phyloP scores from a whole-genome alignment of 2,329 filamentous ascomycete species.

The Hypoxylon rubiginosum region DNA sequence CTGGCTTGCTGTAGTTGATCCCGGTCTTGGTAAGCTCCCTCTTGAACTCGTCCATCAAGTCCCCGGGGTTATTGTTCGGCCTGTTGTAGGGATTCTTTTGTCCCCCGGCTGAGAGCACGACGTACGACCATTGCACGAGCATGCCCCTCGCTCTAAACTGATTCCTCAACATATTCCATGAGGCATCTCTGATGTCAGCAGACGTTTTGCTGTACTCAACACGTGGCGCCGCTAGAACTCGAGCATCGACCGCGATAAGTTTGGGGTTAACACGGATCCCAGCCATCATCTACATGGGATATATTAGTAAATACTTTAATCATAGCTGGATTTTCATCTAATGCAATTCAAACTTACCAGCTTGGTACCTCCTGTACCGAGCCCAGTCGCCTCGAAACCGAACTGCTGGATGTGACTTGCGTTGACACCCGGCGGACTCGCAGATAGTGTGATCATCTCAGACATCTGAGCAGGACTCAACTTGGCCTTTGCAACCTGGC shows the following conservation, averaged over 20 bases:
- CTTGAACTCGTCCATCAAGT: background rate
- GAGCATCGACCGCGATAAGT: conserved; percentile 73
- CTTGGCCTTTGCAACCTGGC: conserved; percentile 66
- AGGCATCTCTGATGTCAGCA: background rate
- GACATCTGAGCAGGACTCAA: conserved; percentile 67
- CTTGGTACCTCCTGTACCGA: conserved; percentile 50
- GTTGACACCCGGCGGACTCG: conserved; percentile 68
- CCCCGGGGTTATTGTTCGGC: background rate
- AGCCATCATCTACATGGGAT: conserved; percentile 59
- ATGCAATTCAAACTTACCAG: conserved; percentile 11
- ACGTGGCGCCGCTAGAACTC: conserved; percentile 67
- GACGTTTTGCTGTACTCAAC: conserved; percentile 61
- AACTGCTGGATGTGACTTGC: conserved; percentile 66
- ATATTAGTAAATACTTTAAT: background rate
- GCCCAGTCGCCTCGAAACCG: conserved; percentile 64
- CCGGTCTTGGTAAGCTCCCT: background rate
- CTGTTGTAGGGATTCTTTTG: background rate
- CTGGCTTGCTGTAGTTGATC: background rate
- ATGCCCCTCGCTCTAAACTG: conserved; percentile 3
- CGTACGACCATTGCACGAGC: background rate
- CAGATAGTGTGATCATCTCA: conserved; percentile 72
- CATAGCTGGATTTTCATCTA: background rate
- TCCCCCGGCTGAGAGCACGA: background rate
- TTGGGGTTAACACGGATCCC: conserved; percentile 63
- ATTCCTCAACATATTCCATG: conserved; percentile 7